phyloP scores from a whole-genome alignment of 1,284 basidiomycete species.

The Trichosporon asahii region DNA sequence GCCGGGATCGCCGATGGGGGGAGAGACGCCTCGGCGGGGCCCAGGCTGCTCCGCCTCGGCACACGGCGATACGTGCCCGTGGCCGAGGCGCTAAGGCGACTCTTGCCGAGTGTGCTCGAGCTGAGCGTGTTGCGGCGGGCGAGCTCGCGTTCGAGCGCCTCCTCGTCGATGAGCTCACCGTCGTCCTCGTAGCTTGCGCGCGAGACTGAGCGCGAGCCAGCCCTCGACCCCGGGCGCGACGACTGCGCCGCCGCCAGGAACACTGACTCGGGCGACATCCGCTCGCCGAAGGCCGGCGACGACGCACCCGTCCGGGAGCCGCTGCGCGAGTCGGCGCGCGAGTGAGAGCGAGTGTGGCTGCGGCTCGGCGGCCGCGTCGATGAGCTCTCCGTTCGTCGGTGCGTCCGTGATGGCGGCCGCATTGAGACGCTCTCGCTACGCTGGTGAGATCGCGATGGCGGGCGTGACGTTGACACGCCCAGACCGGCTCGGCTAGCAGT shows the following conservation, averaged over 20 bases:
- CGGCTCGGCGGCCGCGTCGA: background rate
- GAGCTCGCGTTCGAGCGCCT: background rate
- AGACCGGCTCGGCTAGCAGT: background rate
- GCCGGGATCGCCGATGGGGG: conserved; percentile 37
- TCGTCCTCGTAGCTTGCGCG: conserved; percentile 7
- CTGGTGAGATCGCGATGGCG: conserved; percentile 6
- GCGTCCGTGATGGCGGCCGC: background rate
- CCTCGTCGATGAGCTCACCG: background rate
- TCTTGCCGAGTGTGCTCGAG: conserved; percentile 4
- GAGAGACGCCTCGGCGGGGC: conserved; percentile 18
- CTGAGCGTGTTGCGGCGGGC: background rate
- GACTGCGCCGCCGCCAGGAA: background rate
- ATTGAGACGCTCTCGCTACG: background rate
- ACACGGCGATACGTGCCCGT: conserved; percentile 10
- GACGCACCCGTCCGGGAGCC: background rate
- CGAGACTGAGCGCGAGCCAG: background rate
- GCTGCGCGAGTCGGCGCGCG: background rate
- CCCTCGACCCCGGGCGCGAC: conserved; percentile 5
- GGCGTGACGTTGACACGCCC: conserved; percentile 3
- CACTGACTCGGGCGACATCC: background rate
- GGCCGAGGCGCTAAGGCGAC: conserved; percentile 2
- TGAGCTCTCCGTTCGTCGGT: background rate
- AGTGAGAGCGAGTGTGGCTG: background rate
- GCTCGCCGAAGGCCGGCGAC: background rate
- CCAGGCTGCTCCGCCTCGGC: conserved; percentile 15